A percentile compares a stretch with the other conserved stretches of the same genome.
phyloP scores from a whole-genome alignment of 371 early-diverging fungal species.

The Chytridium lagenaria region DNA sequence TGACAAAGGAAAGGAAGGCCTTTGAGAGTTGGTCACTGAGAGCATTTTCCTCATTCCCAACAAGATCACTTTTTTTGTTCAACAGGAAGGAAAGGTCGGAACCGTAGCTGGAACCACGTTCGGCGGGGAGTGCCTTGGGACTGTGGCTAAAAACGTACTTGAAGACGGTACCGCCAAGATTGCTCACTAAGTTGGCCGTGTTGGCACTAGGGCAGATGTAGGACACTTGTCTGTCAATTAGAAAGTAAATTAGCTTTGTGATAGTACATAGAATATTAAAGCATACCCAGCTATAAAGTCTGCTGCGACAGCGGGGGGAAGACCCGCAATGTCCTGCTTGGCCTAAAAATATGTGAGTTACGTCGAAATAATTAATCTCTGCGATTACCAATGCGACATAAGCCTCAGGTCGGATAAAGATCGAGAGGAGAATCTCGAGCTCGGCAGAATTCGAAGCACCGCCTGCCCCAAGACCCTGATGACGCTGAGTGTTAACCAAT shows the following conservation, averaged over 20 bases:
- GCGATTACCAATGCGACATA: neutral
- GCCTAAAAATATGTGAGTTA: slow-evolving; percentile 5
- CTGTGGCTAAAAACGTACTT: slow-evolving; percentile 10
- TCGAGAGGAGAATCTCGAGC: too few species aligned
- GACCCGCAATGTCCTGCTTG: neutral
- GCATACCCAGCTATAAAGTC: slow-evolving; percentile 4
- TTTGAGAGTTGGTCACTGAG: neutral
- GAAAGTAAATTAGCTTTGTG: too few species aligned
- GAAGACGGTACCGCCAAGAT: slow-evolving; percentile 1
- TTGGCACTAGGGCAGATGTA: slow-evolving; percentile 2
- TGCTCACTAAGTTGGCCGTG: neutral
- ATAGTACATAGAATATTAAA: too few species aligned
- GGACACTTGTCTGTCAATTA: slow-evolving; percentile 4
- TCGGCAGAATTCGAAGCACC: too few species aligned
- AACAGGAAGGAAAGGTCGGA: slow-evolving; percentile 4
- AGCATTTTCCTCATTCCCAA: slow-evolving; percentile 1
- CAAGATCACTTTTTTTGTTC: neutral
- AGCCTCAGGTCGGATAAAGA: neutral
- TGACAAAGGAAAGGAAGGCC: slow-evolving; percentile 7
- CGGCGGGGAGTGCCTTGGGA: neutral
- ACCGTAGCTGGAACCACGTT: neutral
- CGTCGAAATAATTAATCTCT: too few species aligned
- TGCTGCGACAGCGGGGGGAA: neutral
- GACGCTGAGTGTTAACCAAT: too few species aligned
- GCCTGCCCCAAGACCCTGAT: too few species aligned